Percentiles rank a stretch among this genome's conserved stretches.
These are phyloP conservation scores for Jatropha multifida DNA, from an alignment of 441 rosid species.

Conservation along the genomic window DNA sequence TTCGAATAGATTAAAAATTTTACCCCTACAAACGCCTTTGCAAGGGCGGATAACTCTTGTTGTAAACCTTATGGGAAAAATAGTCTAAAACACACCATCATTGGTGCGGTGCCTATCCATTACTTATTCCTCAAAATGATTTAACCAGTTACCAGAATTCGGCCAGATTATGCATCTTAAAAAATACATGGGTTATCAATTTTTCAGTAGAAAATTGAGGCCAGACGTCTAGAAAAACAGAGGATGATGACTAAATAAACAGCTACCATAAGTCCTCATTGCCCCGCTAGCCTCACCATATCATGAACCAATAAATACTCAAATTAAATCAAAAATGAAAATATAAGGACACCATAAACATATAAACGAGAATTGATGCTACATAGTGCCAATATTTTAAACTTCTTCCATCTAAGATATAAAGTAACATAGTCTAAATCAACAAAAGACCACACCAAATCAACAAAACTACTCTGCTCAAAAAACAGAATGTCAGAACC, in stretches of 20 bases:
- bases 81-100: too few species aligned
- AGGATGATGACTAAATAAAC: neutral
- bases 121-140: too few species aligned
- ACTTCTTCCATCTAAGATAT: slow-evolving; percentile 5
- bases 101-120: too few species aligned
- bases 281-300: too few species aligned
- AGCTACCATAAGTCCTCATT: neutral
- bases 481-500: slow-evolving; percentile 1
- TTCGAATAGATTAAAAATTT: too few species aligned
- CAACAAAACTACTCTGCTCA: slow-evolving; percentile 17
- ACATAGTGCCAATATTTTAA: neutral
- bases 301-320: neutral
- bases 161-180: too few species aligned
- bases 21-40: too few species aligned
- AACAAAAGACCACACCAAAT: slow-evolving; percentile 12
- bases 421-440: slow-evolving; percentile 16
- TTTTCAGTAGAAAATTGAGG: too few species aligned
- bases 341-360: neutral
- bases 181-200: too few species aligned
- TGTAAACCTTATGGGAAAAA: too few species aligned
- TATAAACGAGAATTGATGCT: neutral
- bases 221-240: neutral
- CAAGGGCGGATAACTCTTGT: too few species aligned
- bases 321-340: neutral
- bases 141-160: too few species aligned